Percentiles rank a stretch among this genome's conserved stretches.
These are phyloP conservation scores for Pterocarpus macrocarpus DNA, from an alignment of 306 rosid genomes.

Conservation along the genomic window DNA sequence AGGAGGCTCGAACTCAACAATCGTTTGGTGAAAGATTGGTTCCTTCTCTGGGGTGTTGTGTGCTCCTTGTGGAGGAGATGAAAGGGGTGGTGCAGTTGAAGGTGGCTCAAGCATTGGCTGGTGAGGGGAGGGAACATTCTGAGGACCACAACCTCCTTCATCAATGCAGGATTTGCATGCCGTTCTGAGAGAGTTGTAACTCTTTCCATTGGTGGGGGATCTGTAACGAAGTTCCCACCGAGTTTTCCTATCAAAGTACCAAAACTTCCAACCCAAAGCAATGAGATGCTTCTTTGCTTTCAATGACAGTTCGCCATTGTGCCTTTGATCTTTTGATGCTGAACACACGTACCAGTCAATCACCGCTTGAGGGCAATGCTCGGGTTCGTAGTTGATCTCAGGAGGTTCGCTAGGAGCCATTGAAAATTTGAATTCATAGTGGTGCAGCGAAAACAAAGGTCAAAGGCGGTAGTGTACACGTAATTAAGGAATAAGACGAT, in stretches of 20 bases:
- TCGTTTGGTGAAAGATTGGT: neutral
- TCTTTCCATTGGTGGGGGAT: constrained; percentile 56
- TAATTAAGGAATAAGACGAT: too few species aligned
- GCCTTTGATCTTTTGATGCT: neutral
- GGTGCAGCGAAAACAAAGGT: too few species aligned
- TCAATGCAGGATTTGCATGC: constrained; percentile 63
- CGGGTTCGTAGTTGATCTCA: neutral
- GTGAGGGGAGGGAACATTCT: neutral
- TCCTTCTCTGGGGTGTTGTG: too few species aligned
- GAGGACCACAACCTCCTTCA: constrained; percentile 14
- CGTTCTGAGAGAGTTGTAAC: constrained; percentile 54
- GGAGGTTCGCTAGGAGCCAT: neutral
- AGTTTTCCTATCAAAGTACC: constrained; percentile 40
- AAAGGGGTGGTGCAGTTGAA: too few species aligned
- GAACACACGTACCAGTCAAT: constrained; percentile 49
- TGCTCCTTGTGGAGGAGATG: neutral
- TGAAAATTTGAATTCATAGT: too few species aligned
- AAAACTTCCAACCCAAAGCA: constrained; percentile 66
- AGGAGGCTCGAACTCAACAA: too few species aligned
- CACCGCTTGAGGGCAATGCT: constrained; percentile 58
- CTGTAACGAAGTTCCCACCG: constrained; percentile 65
- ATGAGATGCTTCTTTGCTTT: constrained; percentile 65
- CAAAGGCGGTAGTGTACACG: too few species aligned
- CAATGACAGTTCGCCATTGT: neutral
- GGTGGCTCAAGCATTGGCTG: too few species aligned